Conservation (phyloP, 1,284 basidiomycete genomes). For the Heterobasidion irregulare region DNA sequence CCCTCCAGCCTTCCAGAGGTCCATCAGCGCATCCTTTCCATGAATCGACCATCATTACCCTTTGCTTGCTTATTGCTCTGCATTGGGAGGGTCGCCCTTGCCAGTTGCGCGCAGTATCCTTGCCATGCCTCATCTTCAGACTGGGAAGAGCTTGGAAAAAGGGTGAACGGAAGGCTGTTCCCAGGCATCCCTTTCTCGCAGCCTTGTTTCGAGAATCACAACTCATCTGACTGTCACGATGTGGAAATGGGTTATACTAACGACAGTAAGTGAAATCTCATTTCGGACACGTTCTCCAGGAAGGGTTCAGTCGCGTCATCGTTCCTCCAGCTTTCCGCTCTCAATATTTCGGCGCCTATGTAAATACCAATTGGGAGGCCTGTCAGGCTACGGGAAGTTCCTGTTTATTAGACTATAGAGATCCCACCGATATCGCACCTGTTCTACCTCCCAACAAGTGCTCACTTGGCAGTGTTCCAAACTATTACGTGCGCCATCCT, state of each 20-base stretch:
- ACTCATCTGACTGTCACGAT: background rate
- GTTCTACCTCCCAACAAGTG: conserved; percentile 22
- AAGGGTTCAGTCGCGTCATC: too few species aligned
- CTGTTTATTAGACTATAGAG: conserved; percentile 24
- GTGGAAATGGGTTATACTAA: background rate
- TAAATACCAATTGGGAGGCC: conserved; percentile 23
- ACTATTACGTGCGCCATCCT: conserved; percentile 23
- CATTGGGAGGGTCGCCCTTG: background rate
- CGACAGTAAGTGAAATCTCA: background rate
- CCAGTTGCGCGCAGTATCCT: background rate
- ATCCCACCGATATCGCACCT: conserved; percentile 17
- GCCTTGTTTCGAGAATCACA: background rate
- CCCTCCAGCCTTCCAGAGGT: too few species aligned
- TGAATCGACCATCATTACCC: background rate
- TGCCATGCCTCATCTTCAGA: background rate
- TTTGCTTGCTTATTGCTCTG: too few species aligned
- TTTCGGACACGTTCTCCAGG: background rate
- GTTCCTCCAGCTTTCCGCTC: background rate
- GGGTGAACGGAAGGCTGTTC: background rate
- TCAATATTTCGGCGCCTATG: background rate
- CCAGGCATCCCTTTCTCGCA: background rate
- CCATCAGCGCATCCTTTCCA: background rate
- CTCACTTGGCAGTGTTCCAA: conserved; percentile 29
- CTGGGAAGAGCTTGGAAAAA: background rate
- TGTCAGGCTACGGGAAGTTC: conserved; percentile 27